Evolutionary conservation across 2,329 filamentous ascomycete species (phyloP).

Genomic region (Trichoderma sp.): DNA sequence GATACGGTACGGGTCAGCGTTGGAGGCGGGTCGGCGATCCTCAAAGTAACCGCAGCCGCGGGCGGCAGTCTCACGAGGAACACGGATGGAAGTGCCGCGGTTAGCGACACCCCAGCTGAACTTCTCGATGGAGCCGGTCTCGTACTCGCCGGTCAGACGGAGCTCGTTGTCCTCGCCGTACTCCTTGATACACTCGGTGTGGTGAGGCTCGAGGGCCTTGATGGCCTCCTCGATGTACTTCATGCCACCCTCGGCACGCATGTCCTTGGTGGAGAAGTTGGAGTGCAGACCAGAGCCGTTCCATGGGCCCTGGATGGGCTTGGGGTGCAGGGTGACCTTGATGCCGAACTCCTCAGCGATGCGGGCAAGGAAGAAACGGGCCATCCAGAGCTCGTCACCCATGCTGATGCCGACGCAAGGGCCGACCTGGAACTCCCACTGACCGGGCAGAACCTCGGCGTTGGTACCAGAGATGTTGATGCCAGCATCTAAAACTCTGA

Average conservation of each 20-base stretch:
- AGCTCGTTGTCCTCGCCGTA: conserved; percentile 96
- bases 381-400: conserved; percentile 94
- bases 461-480: conserved; percentile 98
- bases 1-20: conserved; percentile 82
- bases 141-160: conserved; percentile 89
- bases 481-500: conserved; percentile 59
- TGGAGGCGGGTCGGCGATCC: conserved; percentile 79
- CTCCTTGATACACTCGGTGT: conserved; percentile 85
- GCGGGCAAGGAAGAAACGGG: conserved; percentile 80
- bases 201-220: conserved; percentile 79
- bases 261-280: conserved; percentile 91
- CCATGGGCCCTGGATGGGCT: conserved; percentile 91
- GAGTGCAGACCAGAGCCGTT: conserved; percentile 93
- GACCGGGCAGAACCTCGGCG: conserved; percentile 96
- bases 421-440: conserved; percentile 98
- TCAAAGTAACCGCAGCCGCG: conserved; percentile 97
- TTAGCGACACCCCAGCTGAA: conserved; percentile 96
- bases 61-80: conserved; percentile 80
- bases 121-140: conserved; percentile 91
- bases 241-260: conserved; percentile 91
- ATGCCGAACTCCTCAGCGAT: conserved; percentile 96
- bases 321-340: conserved; percentile 93
- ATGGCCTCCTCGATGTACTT: conserved; percentile 87
- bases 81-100: conserved; percentile 91
- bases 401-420: conserved; percentile 87